Percentiles rank a stretch among this genome's conserved stretches.
phyloP scores from a whole-genome alignment of 352 stramenopile genomes.

The Stephanocyclus meneghinianus region DNA sequence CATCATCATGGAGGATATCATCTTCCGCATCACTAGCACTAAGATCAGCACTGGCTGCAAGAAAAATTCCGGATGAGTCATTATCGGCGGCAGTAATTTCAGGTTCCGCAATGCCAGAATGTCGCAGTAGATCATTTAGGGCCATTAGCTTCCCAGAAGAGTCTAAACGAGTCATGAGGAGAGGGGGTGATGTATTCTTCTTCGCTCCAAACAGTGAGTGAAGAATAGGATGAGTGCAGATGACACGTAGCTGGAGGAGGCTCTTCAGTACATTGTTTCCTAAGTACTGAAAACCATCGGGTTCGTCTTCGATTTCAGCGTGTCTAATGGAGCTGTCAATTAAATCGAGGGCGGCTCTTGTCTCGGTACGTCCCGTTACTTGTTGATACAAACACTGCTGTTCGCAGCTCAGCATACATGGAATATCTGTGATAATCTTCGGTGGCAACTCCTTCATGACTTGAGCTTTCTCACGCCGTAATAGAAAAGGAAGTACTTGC shows the following conservation, averaged over 20 bases:
- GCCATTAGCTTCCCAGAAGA: constrained; percentile 88
- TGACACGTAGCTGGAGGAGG: constrained; percentile 87
- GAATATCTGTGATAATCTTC: constrained; percentile 95
- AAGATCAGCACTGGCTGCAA: constrained; percentile 34
- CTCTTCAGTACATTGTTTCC: constrained; percentile 68
- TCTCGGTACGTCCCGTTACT: constrained; percentile 51
- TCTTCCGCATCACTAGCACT: constrained; percentile 23
- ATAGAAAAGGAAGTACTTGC: constrained; percentile 95
- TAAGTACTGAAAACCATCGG: constrained; percentile 18
- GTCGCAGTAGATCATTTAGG: constrained; percentile 71
- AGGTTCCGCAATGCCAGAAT: constrained; percentile 80
- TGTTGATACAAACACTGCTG: constrained; percentile 88
- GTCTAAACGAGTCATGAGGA: constrained; percentile 64
- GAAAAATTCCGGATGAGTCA: constrained; percentile 61
- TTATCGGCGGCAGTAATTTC: constrained; percentile 84
- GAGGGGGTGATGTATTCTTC: constrained; percentile 1
- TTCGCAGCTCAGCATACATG: constrained; percentile 86
- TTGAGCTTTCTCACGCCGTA: constrained; percentile 93
- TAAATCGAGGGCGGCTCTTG: constrained; percentile 52
- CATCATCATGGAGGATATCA: constrained; percentile 7
- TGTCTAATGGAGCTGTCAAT: constrained; percentile 29
- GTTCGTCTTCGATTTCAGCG: constrained; percentile 26
- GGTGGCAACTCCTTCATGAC: constrained; percentile 94
- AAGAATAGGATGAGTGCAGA: constrained; percentile 93
- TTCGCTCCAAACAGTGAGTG: constrained; percentile 61